Conservation (phyloP, 345 rosid genomes). For the Hirschfeldia incana region DNA sequence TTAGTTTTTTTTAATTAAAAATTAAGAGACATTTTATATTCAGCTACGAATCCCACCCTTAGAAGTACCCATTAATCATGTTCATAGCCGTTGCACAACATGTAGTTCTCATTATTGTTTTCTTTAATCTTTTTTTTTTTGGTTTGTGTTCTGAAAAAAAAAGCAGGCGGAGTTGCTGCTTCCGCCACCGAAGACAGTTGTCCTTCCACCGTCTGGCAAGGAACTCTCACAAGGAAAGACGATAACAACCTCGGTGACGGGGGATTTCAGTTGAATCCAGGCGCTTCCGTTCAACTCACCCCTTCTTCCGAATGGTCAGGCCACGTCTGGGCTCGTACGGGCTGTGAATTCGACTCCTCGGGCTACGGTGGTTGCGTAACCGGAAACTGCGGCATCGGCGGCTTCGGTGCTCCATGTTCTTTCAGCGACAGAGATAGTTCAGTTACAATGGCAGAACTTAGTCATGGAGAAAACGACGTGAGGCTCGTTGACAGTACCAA, state of each 20-base stretch:
- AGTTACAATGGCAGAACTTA: conserved; percentile 67
- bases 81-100: no score
- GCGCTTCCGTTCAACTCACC: conserved; percentile 49
- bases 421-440: conserved; percentile 69
- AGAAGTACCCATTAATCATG: no score
- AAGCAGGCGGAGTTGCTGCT: conserved; percentile 24
- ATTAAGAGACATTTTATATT: no score
- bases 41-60: no score
- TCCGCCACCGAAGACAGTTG: conserved; percentile 67
- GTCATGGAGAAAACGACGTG: conserved; percentile 54
- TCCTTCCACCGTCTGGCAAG: conserved; percentile 79
- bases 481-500: conserved; percentile 94
- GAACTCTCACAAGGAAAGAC: conserved; percentile 62
- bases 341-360: conserved; percentile 64
- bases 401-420: conserved; percentile 52
- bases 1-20: no score
- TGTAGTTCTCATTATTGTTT: no score
- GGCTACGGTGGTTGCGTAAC: conserved; percentile 68
- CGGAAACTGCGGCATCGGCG: conserved; percentile 63
- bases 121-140: no score
- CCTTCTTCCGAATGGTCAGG: conserved; percentile 84
- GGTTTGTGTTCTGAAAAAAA: not conserved
- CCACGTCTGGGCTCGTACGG: conserved; percentile 83
- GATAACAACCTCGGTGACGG: conserved; percentile 61
- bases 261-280: conserved; percentile 55